These are phyloP conservation scores for Bullera alba DNA, from an alignment of 768 basidiomycete genomes.

Conservation along the genomic window DNA sequence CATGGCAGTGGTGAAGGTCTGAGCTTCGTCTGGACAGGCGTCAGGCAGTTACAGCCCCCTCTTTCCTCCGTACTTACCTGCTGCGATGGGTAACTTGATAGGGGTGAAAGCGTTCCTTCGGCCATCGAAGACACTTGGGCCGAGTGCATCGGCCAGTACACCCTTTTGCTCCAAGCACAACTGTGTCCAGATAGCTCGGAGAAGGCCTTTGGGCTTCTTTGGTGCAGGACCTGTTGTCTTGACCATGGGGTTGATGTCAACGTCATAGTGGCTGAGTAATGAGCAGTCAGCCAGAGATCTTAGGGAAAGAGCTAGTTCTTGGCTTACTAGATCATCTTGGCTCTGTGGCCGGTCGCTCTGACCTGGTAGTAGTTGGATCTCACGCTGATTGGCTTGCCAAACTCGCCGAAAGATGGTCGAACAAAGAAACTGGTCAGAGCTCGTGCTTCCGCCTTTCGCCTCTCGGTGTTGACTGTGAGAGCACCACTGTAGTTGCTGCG, in stretches of 20 bases:
- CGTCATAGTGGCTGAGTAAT: constrained; percentile 43
- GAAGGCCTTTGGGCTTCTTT: constrained; percentile 34
- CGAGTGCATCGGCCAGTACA: constrained; percentile 9
- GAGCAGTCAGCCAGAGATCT: constrained; percentile 1
- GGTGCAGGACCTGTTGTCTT: constrained; percentile 24
- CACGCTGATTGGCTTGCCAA: constrained; percentile 16
- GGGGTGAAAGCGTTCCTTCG: constrained; percentile 43
- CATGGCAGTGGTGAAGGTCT: constrained; percentile 24
- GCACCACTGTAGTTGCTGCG: too few species aligned
- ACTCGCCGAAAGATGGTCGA: constrained; percentile 25
- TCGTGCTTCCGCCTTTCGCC: background rate
- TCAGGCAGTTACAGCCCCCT: too few species aligned
- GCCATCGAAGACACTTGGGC: constrained; percentile 25
- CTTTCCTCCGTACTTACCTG: constrained; percentile 8
- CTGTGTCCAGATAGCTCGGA: constrained; percentile 37
- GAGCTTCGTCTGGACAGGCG: constrained; percentile 10
- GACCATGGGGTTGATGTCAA: constrained; percentile 41
- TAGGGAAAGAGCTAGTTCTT: background rate
- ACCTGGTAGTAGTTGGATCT: constrained; percentile 31
- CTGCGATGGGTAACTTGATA: constrained; percentile 16
- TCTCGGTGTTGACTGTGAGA: too few species aligned
- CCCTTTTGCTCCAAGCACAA: constrained; percentile 21
- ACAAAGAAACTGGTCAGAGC: constrained; percentile 29
- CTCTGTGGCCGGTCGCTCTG: constrained; percentile 11
- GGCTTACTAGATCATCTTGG: constrained; percentile 30